A percentile compares a stretch with the other conserved stretches of the same genome.
phyloP scores from a whole-genome alignment of 305 asterid species.

The Lippia alba region DNA sequence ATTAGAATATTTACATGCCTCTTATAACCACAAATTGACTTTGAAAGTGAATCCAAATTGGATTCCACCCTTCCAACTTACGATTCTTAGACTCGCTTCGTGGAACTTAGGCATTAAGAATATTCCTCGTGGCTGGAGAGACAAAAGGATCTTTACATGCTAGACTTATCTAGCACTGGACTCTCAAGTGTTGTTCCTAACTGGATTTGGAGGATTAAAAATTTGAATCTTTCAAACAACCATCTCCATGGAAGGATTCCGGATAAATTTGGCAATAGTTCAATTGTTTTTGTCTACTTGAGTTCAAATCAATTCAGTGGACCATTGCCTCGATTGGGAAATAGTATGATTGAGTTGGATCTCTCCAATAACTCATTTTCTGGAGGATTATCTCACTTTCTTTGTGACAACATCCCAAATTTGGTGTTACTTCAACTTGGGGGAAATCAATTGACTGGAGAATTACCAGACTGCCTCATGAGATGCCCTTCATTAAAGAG shows the following conservation, averaged over 20 bases:
- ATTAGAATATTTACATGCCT: background rate
- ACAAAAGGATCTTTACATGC: background rate
- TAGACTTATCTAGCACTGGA: constrained; percentile 34
- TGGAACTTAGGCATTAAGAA: constrained; percentile 23
- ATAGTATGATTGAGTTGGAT: constrained; percentile 4
- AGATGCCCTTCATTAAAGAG: constrained; percentile 2
- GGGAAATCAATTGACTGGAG: constrained; percentile 31
- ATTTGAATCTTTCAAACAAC: constrained; percentile 27
- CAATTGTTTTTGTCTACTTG: background rate
- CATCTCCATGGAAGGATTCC: constrained; percentile 31
- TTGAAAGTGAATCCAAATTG: constrained; percentile 35
- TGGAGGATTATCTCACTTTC: no score
- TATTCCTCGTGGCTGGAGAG: constrained; percentile 40
- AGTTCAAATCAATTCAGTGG: background rate
- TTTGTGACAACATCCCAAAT: constrained; percentile 14
- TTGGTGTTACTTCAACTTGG: constrained; percentile 33
- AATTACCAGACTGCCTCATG: constrained; percentile 40
- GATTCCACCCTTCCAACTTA: constrained; percentile 35
- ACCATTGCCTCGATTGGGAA: background rate
- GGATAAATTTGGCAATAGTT: background rate
- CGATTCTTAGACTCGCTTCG: background rate
- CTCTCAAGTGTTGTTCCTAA: constrained; percentile 32
- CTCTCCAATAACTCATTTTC: constrained; percentile 30
- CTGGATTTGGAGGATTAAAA: constrained; percentile 36
- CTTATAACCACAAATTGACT: constrained; percentile 30